Percentiles rank a stretch among this genome's conserved stretches.
These are phyloP conservation scores for Arthrinium puccinioides DNA, from an alignment of 2,329 filamentous ascomycete species.

Conservation along the genomic window DNA sequence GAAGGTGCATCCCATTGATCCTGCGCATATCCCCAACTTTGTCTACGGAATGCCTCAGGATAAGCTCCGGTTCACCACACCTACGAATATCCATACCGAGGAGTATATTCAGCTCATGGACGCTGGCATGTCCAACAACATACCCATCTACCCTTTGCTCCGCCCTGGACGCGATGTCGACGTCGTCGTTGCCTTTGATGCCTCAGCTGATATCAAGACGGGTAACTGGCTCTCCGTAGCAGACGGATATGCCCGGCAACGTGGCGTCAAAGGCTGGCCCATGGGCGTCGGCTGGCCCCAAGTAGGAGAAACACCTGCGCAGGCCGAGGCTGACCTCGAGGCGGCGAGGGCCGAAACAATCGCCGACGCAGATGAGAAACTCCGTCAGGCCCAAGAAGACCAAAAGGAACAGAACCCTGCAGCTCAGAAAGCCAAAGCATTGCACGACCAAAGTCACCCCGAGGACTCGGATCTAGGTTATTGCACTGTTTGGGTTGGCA, in stretches of 20 bases:
- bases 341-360: conserved; percentile 55
- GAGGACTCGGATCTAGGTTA: conserved; percentile 65
- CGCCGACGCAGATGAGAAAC: conserved; percentile 54
- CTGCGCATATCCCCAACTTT: conserved; percentile 85
- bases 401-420: conserved; percentile 11
- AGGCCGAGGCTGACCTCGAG: conserved; percentile 59
- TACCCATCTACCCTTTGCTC: conserved; percentile 90
- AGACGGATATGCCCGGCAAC: conserved; percentile 86
- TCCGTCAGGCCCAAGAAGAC: conserved; percentile 48
- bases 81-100: conserved; percentile 63
- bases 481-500: conserved; percentile 94
- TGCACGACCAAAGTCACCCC: conserved; percentile 34
- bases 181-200: conserved; percentile 87
- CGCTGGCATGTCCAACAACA: conserved; percentile 96
- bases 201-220: conserved; percentile 83
- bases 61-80: conserved; percentile 67
- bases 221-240: conserved; percentile 96
- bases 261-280: conserved; percentile 90
- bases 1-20: conserved; percentile 92
- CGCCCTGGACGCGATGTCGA: conserved; percentile 85
- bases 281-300: conserved; percentile 91
- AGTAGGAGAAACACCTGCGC: conserved; percentile 45
- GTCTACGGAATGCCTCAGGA: conserved; percentile 68
- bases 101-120: conserved; percentile 85
- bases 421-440: conserved; percentile 21